Percentiles rank a stretch among this genome's conserved stretches.
Conservation (phyloP, 306 rosid genomes). For the Carpinus fangiana region DNA sequence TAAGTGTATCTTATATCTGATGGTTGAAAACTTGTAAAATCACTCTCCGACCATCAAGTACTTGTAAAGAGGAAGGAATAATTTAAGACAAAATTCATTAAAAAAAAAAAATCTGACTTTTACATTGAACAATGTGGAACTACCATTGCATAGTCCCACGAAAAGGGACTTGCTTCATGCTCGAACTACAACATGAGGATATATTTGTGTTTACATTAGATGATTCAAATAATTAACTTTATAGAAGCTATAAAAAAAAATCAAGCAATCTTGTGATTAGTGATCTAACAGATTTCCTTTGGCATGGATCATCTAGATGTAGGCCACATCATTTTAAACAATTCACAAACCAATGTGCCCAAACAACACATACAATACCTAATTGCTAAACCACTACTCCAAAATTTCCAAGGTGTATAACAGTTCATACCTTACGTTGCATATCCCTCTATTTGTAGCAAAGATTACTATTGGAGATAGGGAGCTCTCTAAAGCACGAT, state of each 20-base stretch:
- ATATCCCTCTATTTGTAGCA: conserved; percentile 98
- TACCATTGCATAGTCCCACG: no score
- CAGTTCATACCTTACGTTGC: conserved; percentile 78
- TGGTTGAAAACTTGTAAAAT: no score
- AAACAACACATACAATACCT: neutral
- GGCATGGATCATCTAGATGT: neutral
- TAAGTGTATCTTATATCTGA: no score
- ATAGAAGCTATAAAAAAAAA: neutral
- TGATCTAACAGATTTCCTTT: neutral
- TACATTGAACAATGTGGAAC: no score
- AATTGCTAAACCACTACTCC: neutral
- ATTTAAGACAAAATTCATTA: no score
- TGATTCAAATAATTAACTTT: neutral
- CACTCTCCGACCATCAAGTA: no score
- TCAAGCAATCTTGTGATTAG: neutral
- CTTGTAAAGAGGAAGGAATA: no score
- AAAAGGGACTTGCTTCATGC: neutral
- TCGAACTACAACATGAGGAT: neutral
- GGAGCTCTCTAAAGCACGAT: conserved; percentile 96
- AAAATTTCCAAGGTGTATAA: neutral
- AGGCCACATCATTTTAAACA: neutral
- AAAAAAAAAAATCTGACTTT: no score
- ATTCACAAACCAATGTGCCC: neutral
- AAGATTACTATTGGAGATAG: conserved; percentile 92
- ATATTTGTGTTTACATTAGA: neutral